Conservation (phyloP, 2,329 filamentous ascomycete genomes). For the Phyllosticta citrichinensis region DNA sequence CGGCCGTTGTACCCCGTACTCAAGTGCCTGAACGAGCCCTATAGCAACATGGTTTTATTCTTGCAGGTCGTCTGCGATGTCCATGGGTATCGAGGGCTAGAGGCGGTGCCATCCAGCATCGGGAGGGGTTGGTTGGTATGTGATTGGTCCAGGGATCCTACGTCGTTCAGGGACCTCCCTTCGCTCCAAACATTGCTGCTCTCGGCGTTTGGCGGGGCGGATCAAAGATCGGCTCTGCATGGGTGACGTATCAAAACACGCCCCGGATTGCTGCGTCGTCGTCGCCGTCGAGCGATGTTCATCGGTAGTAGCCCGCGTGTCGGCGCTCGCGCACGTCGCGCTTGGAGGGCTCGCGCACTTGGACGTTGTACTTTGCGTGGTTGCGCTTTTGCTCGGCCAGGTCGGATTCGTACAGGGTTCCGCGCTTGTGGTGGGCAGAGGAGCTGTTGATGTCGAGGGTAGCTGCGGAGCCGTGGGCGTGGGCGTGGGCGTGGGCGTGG, state of each 20-base stretch:
- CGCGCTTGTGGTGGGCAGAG: conserved; percentile 22
- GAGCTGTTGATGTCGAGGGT: conserved; percentile 9
- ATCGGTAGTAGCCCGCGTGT: conserved; percentile 29
- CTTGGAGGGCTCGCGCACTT: conserved; percentile 31
- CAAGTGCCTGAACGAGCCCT: neutral
- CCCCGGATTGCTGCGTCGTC: neutral
- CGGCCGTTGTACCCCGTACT: neutral
- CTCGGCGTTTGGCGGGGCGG: neutral
- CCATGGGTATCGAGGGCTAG: neutral
- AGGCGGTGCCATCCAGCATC: neutral
- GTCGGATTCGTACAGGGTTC: conserved; percentile 33
- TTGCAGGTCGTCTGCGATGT: neutral
- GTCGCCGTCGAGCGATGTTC: neutral
- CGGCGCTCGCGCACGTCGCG: conserved; percentile 28
- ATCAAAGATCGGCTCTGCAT: neutral
- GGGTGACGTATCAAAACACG: neutral
- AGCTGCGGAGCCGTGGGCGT: conserved; percentile 21
- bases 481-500: conserved; percentile 22
- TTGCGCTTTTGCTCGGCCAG: conserved; percentile 25
- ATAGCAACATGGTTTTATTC: neutral
- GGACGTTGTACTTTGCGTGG: conserved; percentile 29
- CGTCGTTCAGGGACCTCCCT: neutral
- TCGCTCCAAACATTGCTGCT: neutral
- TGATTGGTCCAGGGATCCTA: neutral
- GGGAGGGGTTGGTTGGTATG: neutral